Percentiles rank a stretch among this genome's conserved stretches.
Evolutionary conservation across 441 rosid genomes (phyloP).

Genomic region (Geranium incanum): DNA sequence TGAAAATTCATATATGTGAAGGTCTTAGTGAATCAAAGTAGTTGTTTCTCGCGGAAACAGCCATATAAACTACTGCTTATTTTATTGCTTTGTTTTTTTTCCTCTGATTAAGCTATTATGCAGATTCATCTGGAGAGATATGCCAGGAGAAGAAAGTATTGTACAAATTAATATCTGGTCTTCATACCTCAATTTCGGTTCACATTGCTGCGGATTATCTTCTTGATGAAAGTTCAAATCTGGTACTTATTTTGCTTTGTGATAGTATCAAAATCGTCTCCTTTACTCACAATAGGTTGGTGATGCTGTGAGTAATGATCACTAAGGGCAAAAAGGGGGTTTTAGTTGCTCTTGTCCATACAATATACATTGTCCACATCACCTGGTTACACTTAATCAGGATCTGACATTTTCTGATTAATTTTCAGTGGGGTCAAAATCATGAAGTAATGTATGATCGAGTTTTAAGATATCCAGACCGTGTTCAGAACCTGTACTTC

Average conservation of each 20-base stretch:
- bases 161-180: constrained; percentile 83
- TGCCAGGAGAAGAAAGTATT: constrained; percentile 72
- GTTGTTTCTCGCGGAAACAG: too few relatives aligned
- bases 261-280: not conserved
- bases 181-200: constrained; percentile 74
- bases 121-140: constrained; percentile 62
- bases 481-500: constrained; percentile 74
- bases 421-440: constrained; percentile 85
- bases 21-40: not conserved
- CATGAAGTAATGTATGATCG: constrained; percentile 63
- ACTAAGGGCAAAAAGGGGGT: not conserved
- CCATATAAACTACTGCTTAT: too few relatives aligned
- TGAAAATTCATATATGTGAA: not conserved
- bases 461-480: constrained; percentile 69
- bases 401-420: constrained; percentile 12
- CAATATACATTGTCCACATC: not conserved
- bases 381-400: not conserved
- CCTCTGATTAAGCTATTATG: constrained; percentile 38
- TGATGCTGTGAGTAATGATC: not conserved
- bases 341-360: too few relatives aligned
- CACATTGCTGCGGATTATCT: constrained; percentile 80
- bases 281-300: not conserved
- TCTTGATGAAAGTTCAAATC: constrained; percentile 56
- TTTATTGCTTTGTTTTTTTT: constrained; percentile 20
- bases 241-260: constrained; percentile 35